Conservation (phyloP, 2,329 filamentous ascomycete species). For the Aspergillus jensenii region DNA sequence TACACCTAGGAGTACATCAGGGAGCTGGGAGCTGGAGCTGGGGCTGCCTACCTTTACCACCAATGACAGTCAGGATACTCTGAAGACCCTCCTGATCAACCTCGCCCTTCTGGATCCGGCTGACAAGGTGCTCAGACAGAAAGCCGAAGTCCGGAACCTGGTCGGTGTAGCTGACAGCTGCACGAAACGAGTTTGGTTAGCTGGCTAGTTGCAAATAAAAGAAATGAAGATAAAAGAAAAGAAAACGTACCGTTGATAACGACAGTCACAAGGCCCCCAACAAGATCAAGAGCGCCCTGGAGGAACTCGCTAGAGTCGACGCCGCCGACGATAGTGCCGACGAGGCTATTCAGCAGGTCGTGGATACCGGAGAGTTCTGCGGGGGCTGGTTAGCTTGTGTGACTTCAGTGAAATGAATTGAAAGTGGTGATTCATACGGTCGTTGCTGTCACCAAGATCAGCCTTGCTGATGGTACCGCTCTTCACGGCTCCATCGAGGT, state of each 20-base stretch:
- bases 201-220: no score
- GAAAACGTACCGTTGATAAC: constrained; percentile 19
- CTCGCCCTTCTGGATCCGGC: constrained; percentile 14
- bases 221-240: background rate
- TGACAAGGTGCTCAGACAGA: constrained; percentile 17
- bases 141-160: constrained; percentile 14
- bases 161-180: constrained; percentile 6
- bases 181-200: background rate
- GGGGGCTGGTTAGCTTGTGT: no score
- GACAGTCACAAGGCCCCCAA: constrained; percentile 15
- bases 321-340: background rate
- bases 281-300: background rate
- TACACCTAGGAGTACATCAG: no score
- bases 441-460: background rate
- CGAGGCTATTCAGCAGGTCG: background rate
- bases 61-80: constrained; percentile 12
- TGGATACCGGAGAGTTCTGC: constrained; percentile 6
- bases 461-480: background rate
- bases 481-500: constrained; percentile 15
- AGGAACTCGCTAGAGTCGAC: constrained; percentile 10
- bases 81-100: constrained; percentile 14
- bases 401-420: no score
- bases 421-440: background rate
- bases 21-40: no score
- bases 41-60: background rate